phyloP scores from a whole-genome alignment of 352 stramenopile species.

The Globisporangium parvum region DNA sequence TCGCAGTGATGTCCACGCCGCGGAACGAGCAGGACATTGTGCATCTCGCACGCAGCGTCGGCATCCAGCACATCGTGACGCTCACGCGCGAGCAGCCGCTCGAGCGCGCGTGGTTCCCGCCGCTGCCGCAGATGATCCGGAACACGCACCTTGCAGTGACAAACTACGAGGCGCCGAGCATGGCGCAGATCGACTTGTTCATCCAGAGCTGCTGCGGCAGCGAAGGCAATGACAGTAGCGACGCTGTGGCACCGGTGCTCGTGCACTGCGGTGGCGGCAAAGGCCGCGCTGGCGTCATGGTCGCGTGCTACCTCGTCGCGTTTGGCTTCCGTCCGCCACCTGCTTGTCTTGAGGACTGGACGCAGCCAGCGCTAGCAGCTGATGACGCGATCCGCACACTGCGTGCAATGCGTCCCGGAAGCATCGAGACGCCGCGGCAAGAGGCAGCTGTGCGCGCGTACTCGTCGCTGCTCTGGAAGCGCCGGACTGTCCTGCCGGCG shows the following conservation, averaged over 20 bases:
- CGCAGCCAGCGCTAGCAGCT: slow-evolving; percentile 38
- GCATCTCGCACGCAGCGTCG: slow-evolving; percentile 20
- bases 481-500: slow-evolving; percentile 25
- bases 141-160: slow-evolving; percentile 42
- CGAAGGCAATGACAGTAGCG: background rate
- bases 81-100: slow-evolving; percentile 35
- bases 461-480: slow-evolving; percentile 55
- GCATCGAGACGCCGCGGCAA: slow-evolving; percentile 52
- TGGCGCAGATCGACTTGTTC: slow-evolving; percentile 59
- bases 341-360: slow-evolving; percentile 15
- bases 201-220: slow-evolving; percentile 28
- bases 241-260: slow-evolving; percentile 27
- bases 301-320: slow-evolving; percentile 58
- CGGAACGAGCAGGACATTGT: slow-evolving; percentile 26
- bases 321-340: slow-evolving; percentile 43
- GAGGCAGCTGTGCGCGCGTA: slow-evolving; percentile 38
- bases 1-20: slow-evolving; percentile 36
- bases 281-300: slow-evolving; percentile 52
- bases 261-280: slow-evolving; percentile 67
- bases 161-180: slow-evolving; percentile 51
- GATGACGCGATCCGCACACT: slow-evolving; percentile 35
- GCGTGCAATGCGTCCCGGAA: slow-evolving; percentile 39
- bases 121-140: slow-evolving; percentile 13
- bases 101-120: slow-evolving; percentile 22
- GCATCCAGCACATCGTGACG: slow-evolving; percentile 30